Percentiles rank a stretch among this genome's conserved stretches.
Evolutionary conservation across 257 asterid genomes (phyloP).

Genomic region (Solanum chmielewskii): DNA sequence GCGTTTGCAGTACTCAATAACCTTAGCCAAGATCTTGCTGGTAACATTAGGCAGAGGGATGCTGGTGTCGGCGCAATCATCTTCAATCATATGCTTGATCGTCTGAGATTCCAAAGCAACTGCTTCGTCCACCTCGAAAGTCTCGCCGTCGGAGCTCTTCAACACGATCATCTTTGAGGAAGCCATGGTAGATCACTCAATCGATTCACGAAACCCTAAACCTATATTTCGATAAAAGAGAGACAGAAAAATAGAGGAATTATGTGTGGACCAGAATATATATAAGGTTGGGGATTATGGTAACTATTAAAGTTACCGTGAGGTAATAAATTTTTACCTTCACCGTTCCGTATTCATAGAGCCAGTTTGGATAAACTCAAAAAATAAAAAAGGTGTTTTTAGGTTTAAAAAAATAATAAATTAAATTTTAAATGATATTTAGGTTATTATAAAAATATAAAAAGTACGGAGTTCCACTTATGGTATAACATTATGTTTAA

Average conservation of each 20-base stretch:
- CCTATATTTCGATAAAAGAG: background rate
- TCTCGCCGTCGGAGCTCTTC: constrained; percentile 32
- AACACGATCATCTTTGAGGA: background rate
- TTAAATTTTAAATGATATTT: no score
- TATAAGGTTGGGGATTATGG: background rate
- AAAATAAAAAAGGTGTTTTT: no score
- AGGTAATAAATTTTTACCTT: background rate
- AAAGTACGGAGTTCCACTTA: background rate
- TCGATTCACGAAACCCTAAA: background rate
- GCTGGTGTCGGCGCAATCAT: constrained; percentile 25
- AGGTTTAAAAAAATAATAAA: no score
- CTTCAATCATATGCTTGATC: constrained; percentile 43
- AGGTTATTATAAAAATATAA: background rate
- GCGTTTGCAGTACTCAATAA: background rate
- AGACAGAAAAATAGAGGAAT: background rate
- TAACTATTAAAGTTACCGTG: background rate
- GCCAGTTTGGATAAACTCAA: no score
- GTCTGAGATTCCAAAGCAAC: constrained; percentile 47
- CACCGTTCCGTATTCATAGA: background rate
- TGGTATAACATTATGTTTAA: background rate
- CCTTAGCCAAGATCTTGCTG: background rate
- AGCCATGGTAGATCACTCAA: background rate
- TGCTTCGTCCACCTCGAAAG: constrained; percentile 38
- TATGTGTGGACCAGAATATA: background rate
- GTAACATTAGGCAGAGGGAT: background rate